Base-by-base conservation (phyloP, 306 rosid species). In the Rosa chinensis region DNA sequence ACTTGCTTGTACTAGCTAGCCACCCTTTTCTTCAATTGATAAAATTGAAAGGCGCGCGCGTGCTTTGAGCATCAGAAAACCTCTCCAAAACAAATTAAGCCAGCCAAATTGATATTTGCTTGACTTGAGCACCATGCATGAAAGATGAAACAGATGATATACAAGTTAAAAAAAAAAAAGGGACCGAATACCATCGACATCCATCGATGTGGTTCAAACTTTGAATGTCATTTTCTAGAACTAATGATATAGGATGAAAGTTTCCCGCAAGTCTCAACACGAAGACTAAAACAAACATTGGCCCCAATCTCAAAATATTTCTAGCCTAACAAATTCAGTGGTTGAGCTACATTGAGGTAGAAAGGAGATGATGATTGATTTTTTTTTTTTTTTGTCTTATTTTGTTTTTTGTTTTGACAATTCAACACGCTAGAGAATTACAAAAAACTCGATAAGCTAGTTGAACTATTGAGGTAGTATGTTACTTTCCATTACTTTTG, bases 151-250 rank as follows among this genome's bases (percentile, higher is more conserved):
- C 25, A 20, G 25, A 55, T 6, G 11, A 55, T 53, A 53, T 53
- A 18, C 2, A 53, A 53, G 37, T 32, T 5, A 8, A n/a, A n/a
- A n/a, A 52, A 7, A 53, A 17, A 1, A 49, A 18, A 18, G 62
- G 66, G 66, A 59, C 66, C 37, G 4, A 23, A 59, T 59, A 9
- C 37, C 37, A 23, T 59, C 66, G 17, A 10, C 66, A 59, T 10
- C 69, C 0, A 63, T 62, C 5, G 8, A 56, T 56, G 23, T 10
- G 5, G 16, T 23, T 12, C 69, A 64, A 14, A 64, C 69, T 64
- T 64, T 64, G 69, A 64, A 64, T 35, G 69, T 64, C 44, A 35
- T 64, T 64, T 32, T 64, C 69, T 7, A 16, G n/a, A 63, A 32
- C 20, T 6, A 63, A 59, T 59, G 25, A 59, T 23, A 59, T 21